Evolutionary conservation across 2,329 filamentous ascomycete species (phyloP).

Genomic region (Arthrobotrys pseudoclavata): DNA sequence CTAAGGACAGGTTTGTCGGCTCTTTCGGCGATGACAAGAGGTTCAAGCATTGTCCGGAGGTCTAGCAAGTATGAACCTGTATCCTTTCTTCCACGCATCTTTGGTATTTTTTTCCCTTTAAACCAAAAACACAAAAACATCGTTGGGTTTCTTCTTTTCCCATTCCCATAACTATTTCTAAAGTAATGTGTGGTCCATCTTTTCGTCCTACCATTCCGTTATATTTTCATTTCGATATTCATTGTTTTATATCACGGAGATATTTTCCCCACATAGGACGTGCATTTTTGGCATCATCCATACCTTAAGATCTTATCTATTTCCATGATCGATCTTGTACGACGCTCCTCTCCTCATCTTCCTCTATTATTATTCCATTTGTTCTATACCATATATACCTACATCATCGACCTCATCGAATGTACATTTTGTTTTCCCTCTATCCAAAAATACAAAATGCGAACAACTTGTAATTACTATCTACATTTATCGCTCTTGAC

Average conservation of each 20-base stretch:
- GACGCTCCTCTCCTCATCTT: background rate
- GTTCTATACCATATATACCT: constrained; percentile 10
- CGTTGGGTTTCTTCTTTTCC: background rate
- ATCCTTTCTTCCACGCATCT: constrained; percentile 47
- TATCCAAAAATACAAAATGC: background rate
- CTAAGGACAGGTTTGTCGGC: constrained; percentile 58
- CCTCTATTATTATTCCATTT: background rate
- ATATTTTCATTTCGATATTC: constrained; percentile 14
- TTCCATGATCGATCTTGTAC: background rate
- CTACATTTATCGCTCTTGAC: constrained; percentile 12
- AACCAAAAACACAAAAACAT: constrained; percentile 26
- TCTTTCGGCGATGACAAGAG: constrained; percentile 60
- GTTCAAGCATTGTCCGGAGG: constrained; percentile 60
- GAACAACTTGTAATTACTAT: constrained; percentile 22
- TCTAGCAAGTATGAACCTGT: constrained; percentile 54
- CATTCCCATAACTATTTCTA: background rate
- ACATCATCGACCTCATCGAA: background rate
- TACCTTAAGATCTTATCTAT: background rate
- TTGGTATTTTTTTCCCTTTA: constrained; percentile 45
- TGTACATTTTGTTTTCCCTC: constrained; percentile 23
- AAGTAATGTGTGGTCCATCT: constrained; percentile 31
- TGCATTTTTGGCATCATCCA: constrained; percentile 7
- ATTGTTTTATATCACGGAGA: constrained; percentile 18
- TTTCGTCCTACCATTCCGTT: constrained; percentile 15
- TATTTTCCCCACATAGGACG: constrained; percentile 1